Evolutionary conservation across 1,139 yeast genomes (phyloP), one percentile per base, ranked within the genome.

Genomic region (Yamadazyma pseudoaaseri): DNA sequence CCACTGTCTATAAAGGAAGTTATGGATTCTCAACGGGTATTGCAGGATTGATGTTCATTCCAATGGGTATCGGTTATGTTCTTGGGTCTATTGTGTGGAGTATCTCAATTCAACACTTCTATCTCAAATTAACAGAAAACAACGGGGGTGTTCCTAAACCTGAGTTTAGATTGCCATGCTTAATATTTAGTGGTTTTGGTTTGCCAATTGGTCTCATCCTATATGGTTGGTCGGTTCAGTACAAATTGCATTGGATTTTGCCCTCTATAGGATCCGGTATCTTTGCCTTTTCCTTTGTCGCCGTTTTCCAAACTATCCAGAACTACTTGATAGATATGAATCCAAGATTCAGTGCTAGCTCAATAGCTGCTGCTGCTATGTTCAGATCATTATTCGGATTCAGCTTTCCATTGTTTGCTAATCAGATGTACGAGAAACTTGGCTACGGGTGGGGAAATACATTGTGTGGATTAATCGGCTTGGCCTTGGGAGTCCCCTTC

Each of bases 401-500:
- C 46, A 66, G 70, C 12, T 76, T 78, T 54, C 79, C 79, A 15
- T 50, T 73, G 27, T 73, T 72, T 47, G 73, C 73, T 3, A 52
- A 57, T 11, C 53, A 58, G 13, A 68, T 73, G 76, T 73, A 70
- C 43, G 57, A 45, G 16, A 52, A 39, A 16, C 48, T 73, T 20
- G 75, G 78, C 18, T 78, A 77, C 43, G 86, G 85, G 5, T 79
- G 86, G 86, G 82, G 83, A 12, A 76, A 76, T 45, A 73, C 84
- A 0, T 51, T 80, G 48, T 75, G 79, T 51, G 86, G 75, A 0
- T 59, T 79, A 23, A 56, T 79, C 30, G 79, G 73, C 7, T 48
- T 79, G 21, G 70, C 63, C 1, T 60, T 80, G 29, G 86, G 86
- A 5, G 57, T 80, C 5, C 86, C 84, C 3, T 79, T 79, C 59